These are phyloP conservation scores for Gossypium aridum DNA, from an alignment of 441 rosid genomes.

Conservation along the genomic window DNA sequence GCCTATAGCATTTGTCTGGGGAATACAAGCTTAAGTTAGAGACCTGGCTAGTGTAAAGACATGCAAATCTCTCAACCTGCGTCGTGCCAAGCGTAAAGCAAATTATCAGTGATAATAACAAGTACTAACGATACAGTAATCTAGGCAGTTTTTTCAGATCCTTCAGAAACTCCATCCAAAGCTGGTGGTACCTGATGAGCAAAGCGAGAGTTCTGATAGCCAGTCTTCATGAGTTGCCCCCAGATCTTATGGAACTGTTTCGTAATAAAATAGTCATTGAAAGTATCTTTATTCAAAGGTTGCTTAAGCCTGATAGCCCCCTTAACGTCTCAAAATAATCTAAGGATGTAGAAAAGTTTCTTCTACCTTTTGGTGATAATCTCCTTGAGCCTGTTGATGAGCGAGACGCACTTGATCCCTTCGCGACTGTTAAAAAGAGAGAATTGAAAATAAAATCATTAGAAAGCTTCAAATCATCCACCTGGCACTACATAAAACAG, in stretches of 20 bases:
- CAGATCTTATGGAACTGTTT: constrained; percentile 86
- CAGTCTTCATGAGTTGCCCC: constrained; percentile 99
- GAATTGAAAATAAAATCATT: neutral
- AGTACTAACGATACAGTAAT: neutral
- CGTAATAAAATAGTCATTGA: neutral
- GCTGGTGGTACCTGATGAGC: constrained; percentile 76
- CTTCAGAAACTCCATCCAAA: neutral
- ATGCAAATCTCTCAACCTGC: constrained; percentile 99
- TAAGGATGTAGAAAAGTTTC: neutral
- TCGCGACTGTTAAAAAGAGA: constrained; percentile 29
- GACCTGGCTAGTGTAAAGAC: constrained; percentile 92
- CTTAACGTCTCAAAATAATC: neutral
- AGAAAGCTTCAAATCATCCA: constrained; percentile 10
- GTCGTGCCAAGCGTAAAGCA: neutral
- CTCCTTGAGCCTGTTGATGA: constrained; percentile 73
- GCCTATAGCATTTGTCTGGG: constrained; percentile 92
- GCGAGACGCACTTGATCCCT: constrained; percentile 48
- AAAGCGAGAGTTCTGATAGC: constrained; percentile 95
- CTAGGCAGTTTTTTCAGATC: neutral
- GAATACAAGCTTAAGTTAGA: constrained; percentile 88
- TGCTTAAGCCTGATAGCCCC: neutral
- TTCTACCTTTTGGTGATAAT: constrained; percentile 68
- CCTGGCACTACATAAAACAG: neutral
- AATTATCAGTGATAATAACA: neutral
- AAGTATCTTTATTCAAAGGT: neutral